Percentiles rank a stretch among this genome's conserved stretches.
Conservation (phyloP, 352 stramenopile genomes). For the Globisporangium sylvaticum region DNA sequence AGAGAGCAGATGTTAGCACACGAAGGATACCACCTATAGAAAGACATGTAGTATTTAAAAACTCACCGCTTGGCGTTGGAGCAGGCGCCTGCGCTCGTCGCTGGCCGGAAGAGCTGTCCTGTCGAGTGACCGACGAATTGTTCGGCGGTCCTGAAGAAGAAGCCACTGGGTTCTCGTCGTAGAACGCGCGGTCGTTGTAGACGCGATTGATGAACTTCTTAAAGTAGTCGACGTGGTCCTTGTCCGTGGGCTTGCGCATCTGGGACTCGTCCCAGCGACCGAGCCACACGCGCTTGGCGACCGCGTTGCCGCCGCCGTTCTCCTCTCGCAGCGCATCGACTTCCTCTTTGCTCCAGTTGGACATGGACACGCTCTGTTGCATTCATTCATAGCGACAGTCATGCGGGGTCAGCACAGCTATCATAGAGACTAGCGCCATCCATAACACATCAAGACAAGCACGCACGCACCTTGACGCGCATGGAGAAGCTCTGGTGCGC, state of each 20-base stretch:
- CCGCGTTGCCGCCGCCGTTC: slow-evolving; percentile 34
- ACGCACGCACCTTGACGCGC: slow-evolving; percentile 84
- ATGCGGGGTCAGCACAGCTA: neutral
- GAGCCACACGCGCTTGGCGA: slow-evolving; percentile 20
- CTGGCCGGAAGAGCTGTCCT: slow-evolving; percentile 14
- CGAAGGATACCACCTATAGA: neutral
- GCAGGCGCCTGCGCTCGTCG: neutral
- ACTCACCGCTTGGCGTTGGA: slow-evolving; percentile 7
- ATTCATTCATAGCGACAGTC: neutral
- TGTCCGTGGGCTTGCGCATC: slow-evolving; percentile 67
- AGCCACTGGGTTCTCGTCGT: slow-evolving; percentile 37
- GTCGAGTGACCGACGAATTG: neutral
- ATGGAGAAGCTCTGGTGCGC: slow-evolving; percentile 93
- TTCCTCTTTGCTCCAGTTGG: slow-evolving; percentile 90
- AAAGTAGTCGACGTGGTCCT: slow-evolving; percentile 80
- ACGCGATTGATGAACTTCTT: slow-evolving; percentile 84
- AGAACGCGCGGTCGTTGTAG: slow-evolving; percentile 82
- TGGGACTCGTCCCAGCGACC: slow-evolving; percentile 40
- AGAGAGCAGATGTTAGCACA: neutral
- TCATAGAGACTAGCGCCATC: neutral
- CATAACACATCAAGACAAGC: neutral
- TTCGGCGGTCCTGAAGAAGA: neutral
- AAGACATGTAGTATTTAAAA: no score
- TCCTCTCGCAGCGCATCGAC: slow-evolving; percentile 84
- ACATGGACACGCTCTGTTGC: slow-evolving; percentile 90